Base-by-base conservation (phyloP, 495 filamentous ascomycete genomes). In the Daldinia caldariorum region DNA sequence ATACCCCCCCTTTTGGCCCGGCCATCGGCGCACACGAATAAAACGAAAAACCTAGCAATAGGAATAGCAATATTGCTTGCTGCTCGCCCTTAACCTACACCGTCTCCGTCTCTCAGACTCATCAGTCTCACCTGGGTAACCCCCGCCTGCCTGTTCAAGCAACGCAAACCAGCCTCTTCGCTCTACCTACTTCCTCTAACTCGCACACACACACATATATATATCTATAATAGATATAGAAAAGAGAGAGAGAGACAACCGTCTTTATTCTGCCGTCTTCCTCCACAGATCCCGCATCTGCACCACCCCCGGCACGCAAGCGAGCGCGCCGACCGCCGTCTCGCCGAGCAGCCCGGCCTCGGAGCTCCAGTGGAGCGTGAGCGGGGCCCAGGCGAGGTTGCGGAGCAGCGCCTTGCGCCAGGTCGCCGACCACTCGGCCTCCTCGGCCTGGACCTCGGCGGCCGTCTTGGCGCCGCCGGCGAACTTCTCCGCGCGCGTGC, bases 361-460 rank as follows among this genome's bases (percentile, higher is more conserved):
- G 16, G 89, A 73, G 73, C 91, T 91, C 91, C 92, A 97, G 82
- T 97, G 94, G 31, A 97, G 76, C 43, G 86, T 88, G 61, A 88
- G 74, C 63, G 85, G 86, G 34, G 85, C 85, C 81, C 82, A 88
- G 32, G 86, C 86, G 62, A 82, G 69, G 69, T 88, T 87, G 37
- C 80, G 72, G 16, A 79, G 69, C 53, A 87, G 57, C 62, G 79
- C 81, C 67, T 73, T 82, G 63, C 72, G 78, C 86, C 84, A 86
- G 39, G 72, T 66, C 13, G 64, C 76, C 54, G 61, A 68, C 83
- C 79, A 84, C 66, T 66, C 80, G 39, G 75, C 76, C 58, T 85
- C 79, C 66, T 85, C 77, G 53, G 78, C 67, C 67, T 76, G 73
- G 57, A 77, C 77, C 74, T 75, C 72, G 47, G 75, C 70, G 39